Base-by-base conservation (phyloP, 2,329 filamentous ascomycete genomes). In the Neurospora sp. region DNA sequence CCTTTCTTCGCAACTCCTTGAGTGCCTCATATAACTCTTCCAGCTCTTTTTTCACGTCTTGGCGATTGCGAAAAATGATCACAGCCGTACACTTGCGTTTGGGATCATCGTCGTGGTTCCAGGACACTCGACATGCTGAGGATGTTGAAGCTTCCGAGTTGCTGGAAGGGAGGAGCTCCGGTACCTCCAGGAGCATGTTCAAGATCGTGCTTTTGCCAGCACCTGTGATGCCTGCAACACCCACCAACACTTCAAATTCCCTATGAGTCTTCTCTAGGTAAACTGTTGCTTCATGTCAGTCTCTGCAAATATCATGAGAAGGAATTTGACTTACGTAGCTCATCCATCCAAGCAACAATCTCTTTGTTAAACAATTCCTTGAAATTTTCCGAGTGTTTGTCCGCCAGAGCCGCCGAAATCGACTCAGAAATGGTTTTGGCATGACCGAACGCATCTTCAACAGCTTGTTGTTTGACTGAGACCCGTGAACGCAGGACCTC, bases 111-210 rank as follows among this genome's bases (percentile, higher is more conserved):
- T 74, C 69, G 28, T 73, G 17, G 43, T 80, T 80, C 72, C 74
- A 80, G 0, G 73, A 72, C 0, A 78, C 72, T 4, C 73, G 74
- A 3, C 74, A 78, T 0, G 71, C 66, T 0, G 77, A 76, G 0
- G 78, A 77, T 0, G 78, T 80, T 0, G 76, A 72, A 0, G 78
- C 78, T 5, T 70, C 70, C 7, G 77, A 73, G n/a, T 78, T 78
- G 8, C 74, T 76, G 0, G 77, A 77, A 1, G 79, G 78, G 0
- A 80, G 70, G 0, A 80, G 69, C 17, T 78, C 77, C 4, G 52
- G 69, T 7, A 66, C 71, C 0, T 68, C 74, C 0, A 78, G 66
- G 4, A 77, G 42, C 1, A 74, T 74, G 46, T 78, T 78, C 1
- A 78, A 42, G 0, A 73, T 39, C 0, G 76, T 74, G 7, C 76